A percentile compares a stretch with the other conserved stretches of the same genome.
Evolutionary conservation across 2,329 filamentous ascomycete species (phyloP).

Genomic region (Hymenoscyphus occultus): DNA sequence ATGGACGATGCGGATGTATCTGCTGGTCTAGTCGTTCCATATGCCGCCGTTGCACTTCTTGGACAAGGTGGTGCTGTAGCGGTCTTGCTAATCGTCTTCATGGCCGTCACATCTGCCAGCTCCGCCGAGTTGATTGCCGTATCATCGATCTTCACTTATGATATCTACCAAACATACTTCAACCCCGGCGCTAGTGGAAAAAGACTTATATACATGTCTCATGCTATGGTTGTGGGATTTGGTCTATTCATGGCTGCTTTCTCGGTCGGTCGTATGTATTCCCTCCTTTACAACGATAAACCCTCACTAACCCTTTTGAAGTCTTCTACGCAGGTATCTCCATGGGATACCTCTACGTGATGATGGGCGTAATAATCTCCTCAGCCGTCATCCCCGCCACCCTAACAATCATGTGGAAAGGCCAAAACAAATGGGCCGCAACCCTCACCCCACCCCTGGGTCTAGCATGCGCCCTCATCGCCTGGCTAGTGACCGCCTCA

Average conservation of each 20-base stretch:
- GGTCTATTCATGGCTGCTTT: slow-evolving; percentile 75
- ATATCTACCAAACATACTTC: slow-evolving; percentile 84
- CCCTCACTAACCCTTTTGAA: not conserved
- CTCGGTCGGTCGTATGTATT: slow-evolving; percentile 56
- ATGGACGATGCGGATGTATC: slow-evolving; percentile 73
- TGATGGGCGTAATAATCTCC: slow-evolving; percentile 91
- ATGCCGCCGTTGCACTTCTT: slow-evolving; percentile 78
- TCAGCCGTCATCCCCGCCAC: slow-evolving; percentile 80
- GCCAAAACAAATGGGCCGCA: slow-evolving; percentile 74
- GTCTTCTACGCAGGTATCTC: slow-evolving; percentile 60
- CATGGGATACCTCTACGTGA: slow-evolving; percentile 85
- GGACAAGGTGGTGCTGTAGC: slow-evolving; percentile 78
- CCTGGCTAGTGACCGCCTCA: slow-evolving; percentile 75
- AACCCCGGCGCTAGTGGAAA: slow-evolving; percentile 73
- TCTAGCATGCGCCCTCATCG: slow-evolving; percentile 64
- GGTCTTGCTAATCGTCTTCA: slow-evolving; percentile 79
- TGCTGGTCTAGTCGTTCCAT: slow-evolving; percentile 80
- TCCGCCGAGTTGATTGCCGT: slow-evolving; percentile 84
- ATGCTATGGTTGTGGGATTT: slow-evolving; percentile 70
- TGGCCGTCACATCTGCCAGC: slow-evolving; percentile 84
- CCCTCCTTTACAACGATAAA: not conserved
- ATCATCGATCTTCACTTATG: slow-evolving; percentile 84
- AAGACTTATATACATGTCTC: slow-evolving; percentile 75
- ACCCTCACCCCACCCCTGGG: slow-evolving; percentile 67
- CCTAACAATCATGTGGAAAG: slow-evolving; percentile 75